Base-by-base conservation (phyloP, 2,329 filamentous ascomycete species). In the Pseudocercospora pini-densiflorae region DNA sequence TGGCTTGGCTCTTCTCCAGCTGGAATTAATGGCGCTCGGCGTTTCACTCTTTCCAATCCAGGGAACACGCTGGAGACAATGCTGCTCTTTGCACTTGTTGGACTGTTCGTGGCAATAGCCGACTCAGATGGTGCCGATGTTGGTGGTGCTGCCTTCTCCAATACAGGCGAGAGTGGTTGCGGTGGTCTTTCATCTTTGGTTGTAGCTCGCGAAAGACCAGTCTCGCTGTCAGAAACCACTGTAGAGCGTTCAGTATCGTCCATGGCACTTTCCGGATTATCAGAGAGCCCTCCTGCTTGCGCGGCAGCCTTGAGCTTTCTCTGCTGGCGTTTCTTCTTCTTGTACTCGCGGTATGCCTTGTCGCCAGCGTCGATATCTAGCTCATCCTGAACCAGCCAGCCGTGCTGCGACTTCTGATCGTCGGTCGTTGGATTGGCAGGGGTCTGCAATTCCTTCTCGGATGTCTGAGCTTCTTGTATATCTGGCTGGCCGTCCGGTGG, bases 281-380 rank as follows among this genome's bases (percentile, higher is more conserved):
- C 65, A 19, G 69, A 70, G 3, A 60, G 61, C 27, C 58, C 68
- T 36, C 55, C 68, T 40, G 66, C 64, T 59, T 59, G 68, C 14
- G 62, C 61, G 36, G 63, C 64, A 61, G 70, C 70, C 64, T 72
- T 72, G 23, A 73, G 65, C 68, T 77, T 73, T 68, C 75, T 77
- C 59, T 74, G 73, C 61, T 74, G 72, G 49, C 75, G 71, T 47
- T 74, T 72, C 24, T 76, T 76, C 65, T 74, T 77, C 70, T 74
- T 77, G 70, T 75, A 77, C 23, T 72, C 72, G 49, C 70, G 73
- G 67, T 76, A 77, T 3, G 72, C 73, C 40, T 73, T 68, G 63
- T 76, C 74, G 74, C 76, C 76, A n/a, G 76, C 75, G 33, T 77
- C 75, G n/a, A 77, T 70, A 57, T 77, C 75, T 70, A 75, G 73